Percentiles rank a stretch among this genome's conserved stretches.
These are phyloP conservation scores for Phytophthora boehmeriae DNA, from an alignment of 352 stramenopile species.

Conservation along the genomic window DNA sequence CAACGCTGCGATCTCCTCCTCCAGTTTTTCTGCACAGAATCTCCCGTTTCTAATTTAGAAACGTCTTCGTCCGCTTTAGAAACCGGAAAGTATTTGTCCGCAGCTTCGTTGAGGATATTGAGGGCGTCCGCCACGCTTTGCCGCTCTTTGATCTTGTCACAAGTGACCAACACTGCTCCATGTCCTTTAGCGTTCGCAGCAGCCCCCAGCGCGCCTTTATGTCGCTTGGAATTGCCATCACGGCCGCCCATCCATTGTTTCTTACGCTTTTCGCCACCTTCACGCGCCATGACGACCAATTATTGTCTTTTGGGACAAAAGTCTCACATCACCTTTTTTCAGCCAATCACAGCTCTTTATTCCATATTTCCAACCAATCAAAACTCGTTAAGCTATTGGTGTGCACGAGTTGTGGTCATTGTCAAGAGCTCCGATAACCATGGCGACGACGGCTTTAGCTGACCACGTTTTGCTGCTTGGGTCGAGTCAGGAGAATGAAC, in stretches of 20 bases:
- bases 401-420: slow-evolving; percentile 13
- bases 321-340: slow-evolving; percentile 5
- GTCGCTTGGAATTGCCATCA: slow-evolving; percentile 55
- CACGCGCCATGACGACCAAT: slow-evolving; percentile 28
- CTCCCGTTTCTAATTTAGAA: slow-evolving; percentile 14
- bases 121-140: slow-evolving; percentile 74
- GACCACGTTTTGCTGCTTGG: slow-evolving; percentile 72
- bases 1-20: slow-evolving; percentile 71
- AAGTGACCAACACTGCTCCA: slow-evolving; percentile 71
- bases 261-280: slow-evolving; percentile 57
- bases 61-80: slow-evolving; percentile 23
- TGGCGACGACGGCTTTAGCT: slow-evolving; percentile 50
- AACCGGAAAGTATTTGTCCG: slow-evolving; percentile 60
- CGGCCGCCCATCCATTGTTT: slow-evolving; percentile 56
- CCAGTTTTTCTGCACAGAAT: slow-evolving; percentile 71
- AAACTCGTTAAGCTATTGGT: slow-evolving; percentile 23
- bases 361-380: background rate
- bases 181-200: slow-evolving; percentile 66
- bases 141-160: slow-evolving; percentile 78
- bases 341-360: slow-evolving; percentile 25
- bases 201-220: slow-evolving; percentile 53
- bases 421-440: slow-evolving; percentile 21
- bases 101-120: slow-evolving; percentile 79
- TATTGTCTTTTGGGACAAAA: slow-evolving; percentile 3
- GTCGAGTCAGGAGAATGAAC: slow-evolving; percentile 71